Percentiles rank a stretch among this genome's conserved stretches.
These are phyloP conservation scores for Wickerhamomyces pijperi DNA, from an alignment of 805 yeast species.

Conservation along the genomic window DNA sequence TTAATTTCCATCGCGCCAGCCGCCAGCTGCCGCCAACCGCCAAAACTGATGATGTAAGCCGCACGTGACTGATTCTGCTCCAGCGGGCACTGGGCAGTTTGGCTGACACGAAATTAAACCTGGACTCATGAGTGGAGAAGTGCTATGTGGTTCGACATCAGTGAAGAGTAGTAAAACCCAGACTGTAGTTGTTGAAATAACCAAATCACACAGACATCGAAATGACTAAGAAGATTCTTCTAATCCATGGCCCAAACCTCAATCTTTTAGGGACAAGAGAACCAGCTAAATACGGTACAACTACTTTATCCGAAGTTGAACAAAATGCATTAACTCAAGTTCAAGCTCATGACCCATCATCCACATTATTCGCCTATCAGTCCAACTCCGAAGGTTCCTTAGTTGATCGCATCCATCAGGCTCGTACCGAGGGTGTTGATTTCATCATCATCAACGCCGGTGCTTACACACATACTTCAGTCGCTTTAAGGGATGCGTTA, in stretches of 20 bases:
- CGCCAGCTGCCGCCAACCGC: too few species aligned
- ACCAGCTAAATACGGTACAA: constrained; percentile 40
- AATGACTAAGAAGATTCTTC: constrained; percentile 22
- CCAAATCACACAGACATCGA: too few species aligned
- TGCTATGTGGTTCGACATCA: too few species aligned
- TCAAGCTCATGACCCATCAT: constrained; percentile 15
- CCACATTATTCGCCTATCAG: constrained; percentile 26
- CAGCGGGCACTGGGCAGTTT: too few species aligned
- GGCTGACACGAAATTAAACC: too few species aligned
- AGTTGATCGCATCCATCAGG: constrained; percentile 36
- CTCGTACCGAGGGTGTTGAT: constrained; percentile 24
- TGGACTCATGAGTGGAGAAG: too few species aligned
- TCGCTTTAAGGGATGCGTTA: constrained; percentile 39
- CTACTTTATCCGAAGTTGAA: constrained; percentile 32
- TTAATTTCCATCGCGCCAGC: too few species aligned
- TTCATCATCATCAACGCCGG: constrained; percentile 41
- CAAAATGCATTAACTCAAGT: constrained; percentile 22
- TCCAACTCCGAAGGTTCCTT: constrained; percentile 35
- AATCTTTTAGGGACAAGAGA: constrained; percentile 37
- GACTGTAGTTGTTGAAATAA: too few species aligned
- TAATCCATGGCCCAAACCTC: constrained; percentile 39
- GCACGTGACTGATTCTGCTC: too few species aligned
- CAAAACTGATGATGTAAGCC: too few species aligned
- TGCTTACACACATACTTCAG: constrained; percentile 41
- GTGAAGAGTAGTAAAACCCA: too few species aligned